phyloP scores from a whole-genome alignment of 345 rosid species.

The Gossypium mustelinum region DNA sequence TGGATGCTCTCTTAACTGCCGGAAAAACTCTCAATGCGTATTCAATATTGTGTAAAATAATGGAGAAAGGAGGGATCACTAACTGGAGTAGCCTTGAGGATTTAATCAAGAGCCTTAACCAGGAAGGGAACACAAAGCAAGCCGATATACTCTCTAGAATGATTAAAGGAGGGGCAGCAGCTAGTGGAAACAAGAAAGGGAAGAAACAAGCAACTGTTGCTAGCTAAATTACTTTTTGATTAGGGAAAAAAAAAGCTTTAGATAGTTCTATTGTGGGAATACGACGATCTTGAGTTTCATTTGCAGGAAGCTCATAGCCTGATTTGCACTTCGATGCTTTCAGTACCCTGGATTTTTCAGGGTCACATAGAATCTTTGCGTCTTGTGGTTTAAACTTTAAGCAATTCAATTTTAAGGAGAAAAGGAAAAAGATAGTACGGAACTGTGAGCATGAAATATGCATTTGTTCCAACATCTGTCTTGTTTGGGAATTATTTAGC shows the following conservation, averaged over 20 bases:
- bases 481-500: background rate
- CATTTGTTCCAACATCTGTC: background rate
- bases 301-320: background rate
- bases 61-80: constrained; percentile 63
- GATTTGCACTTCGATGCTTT: background rate
- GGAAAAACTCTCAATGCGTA: constrained; percentile 92
- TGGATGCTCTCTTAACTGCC: constrained; percentile 42
- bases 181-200: constrained; percentile 30
- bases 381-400: background rate
- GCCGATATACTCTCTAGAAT: constrained; percentile 85
- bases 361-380: background rate
- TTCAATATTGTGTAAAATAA: constrained; percentile 70
- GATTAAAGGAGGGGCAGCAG: constrained; percentile 41
- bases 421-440: background rate
- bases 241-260: background rate
- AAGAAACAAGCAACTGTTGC: constrained; percentile 31
- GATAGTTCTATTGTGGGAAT: background rate
- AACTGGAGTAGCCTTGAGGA: constrained; percentile 71
- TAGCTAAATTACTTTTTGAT: constrained; percentile 15
- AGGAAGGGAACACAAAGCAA: constrained; percentile 81
- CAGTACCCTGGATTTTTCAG: background rate
- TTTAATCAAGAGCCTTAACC: constrained; percentile 69
- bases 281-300: background rate
- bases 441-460: background rate
- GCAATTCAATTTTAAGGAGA: background rate